Conservation (phyloP, 257 asterid species). For the Rubia yunnanensis region DNA sequence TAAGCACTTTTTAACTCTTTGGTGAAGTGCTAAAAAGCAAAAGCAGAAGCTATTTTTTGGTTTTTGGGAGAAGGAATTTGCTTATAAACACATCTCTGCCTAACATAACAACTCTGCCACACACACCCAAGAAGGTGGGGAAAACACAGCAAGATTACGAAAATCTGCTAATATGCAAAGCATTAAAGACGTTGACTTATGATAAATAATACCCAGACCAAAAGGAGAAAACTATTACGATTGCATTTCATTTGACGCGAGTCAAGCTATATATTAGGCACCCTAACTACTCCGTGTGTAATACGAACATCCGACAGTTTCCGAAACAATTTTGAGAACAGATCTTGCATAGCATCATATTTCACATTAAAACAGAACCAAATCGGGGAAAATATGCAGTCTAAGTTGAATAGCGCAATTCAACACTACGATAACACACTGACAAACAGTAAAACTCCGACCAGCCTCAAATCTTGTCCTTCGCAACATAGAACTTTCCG, state of each 20-base stretch:
- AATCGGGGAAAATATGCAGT: neutral
- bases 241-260: neutral
- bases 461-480: slow-evolving; percentile 1
- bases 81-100: too few relatives aligned
- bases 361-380: neutral
- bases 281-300: neutral
- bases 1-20: too few relatives aligned
- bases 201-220: too few relatives aligned
- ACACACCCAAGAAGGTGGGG: neutral
- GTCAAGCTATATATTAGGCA: neutral
- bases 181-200: neutral
- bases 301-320: neutral
- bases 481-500: neutral
- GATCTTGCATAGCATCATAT: neutral
- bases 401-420: neutral
- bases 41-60: too few relatives aligned
- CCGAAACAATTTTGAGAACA: neutral
- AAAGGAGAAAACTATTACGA: neutral
- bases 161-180: neutral
- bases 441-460: neutral
- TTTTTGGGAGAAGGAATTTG: too few relatives aligned
- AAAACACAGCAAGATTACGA: neutral
- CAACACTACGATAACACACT: neutral
- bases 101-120: too few relatives aligned
- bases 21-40: too few relatives aligned